Conservation (phyloP, 2,329 filamentous ascomycete species). For the Cytospora paraplurivora region DNA sequence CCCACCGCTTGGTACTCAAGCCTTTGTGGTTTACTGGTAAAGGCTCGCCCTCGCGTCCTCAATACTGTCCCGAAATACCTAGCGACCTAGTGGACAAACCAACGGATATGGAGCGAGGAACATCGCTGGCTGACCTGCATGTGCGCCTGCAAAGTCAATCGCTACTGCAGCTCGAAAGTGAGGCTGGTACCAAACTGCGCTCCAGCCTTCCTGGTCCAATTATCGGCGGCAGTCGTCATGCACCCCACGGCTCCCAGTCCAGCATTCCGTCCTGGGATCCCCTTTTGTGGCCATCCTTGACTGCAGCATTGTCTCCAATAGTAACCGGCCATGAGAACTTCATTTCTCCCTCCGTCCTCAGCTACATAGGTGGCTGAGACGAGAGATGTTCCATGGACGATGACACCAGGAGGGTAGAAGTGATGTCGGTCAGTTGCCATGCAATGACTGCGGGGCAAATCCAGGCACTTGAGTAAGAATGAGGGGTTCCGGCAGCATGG, state of each 20-base stretch:
- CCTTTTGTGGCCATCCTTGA: not conserved
- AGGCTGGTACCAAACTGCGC: constrained; percentile 29
- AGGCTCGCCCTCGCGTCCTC: constrained; percentile 13
- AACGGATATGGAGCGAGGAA: constrained; percentile 19
- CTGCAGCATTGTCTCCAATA: not conserved
- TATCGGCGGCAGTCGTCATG: constrained; percentile 11
- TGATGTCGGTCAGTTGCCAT: not conserved
- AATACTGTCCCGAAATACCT: constrained; percentile 25
- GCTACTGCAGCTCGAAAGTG: constrained; percentile 30
- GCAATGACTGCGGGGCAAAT: constrained; percentile 16
- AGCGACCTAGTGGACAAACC: constrained; percentile 23
- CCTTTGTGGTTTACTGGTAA: not conserved
- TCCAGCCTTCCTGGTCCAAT: constrained; percentile 27
- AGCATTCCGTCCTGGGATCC: constrained; percentile 6
- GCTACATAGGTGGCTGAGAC: not conserved
- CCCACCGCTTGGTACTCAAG: constrained; percentile 13
- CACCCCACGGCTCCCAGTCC: constrained; percentile 24
- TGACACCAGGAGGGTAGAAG: not conserved
- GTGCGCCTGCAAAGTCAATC: constrained; percentile 22
- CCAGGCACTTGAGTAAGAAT: constrained; percentile 15
- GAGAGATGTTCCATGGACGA: not conserved
- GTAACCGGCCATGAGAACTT: not conserved
- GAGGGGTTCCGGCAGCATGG: constrained; percentile 22
- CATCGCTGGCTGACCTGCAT: constrained; percentile 26
- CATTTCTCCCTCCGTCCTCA: not conserved